Conservation (phyloP, 2,329 filamentous ascomycete genomes). For the Nectriaceae sp. region DNA sequence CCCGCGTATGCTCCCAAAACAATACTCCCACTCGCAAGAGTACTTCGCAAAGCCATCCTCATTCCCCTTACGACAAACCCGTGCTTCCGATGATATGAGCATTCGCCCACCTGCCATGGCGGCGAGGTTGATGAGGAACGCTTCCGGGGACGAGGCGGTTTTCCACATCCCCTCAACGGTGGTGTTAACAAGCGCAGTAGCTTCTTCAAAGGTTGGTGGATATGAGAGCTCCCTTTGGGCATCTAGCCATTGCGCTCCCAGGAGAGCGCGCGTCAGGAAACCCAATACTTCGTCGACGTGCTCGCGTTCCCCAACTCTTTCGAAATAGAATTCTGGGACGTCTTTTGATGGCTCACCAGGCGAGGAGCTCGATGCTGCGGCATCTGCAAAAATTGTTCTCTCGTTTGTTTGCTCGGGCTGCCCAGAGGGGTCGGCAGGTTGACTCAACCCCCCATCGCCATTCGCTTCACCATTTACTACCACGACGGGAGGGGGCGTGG, state of each 20-base stretch:
- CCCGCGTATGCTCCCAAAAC: slow-evolving; percentile 54
- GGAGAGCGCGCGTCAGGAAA: slow-evolving; percentile 53
- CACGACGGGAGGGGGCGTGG: slow-evolving; percentile 52
- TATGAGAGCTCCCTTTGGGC: slow-evolving; percentile 43
- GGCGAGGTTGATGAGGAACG: slow-evolving; percentile 61
- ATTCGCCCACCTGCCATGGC: slow-evolving; percentile 56
- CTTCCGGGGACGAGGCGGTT: slow-evolving; percentile 52
- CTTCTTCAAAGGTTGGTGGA: slow-evolving; percentile 52
- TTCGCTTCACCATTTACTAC: slow-evolving; percentile 22
- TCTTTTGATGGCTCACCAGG: slow-evolving; percentile 8
- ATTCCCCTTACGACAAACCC: slow-evolving; percentile 46
- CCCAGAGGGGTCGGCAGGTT: too few relatives aligned
- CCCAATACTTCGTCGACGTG: slow-evolving; percentile 60
- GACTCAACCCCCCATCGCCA: too few relatives aligned
- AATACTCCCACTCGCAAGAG: slow-evolving; percentile 56
- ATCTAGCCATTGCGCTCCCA: slow-evolving; percentile 55
- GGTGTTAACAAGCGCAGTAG: slow-evolving; percentile 53
- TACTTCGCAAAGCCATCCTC: slow-evolving; percentile 47
- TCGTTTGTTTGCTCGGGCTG: neutral
- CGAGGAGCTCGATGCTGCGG: neutral
- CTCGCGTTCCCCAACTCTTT: slow-evolving; percentile 47
- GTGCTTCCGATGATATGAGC: slow-evolving; percentile 46
- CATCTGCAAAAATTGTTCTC: neutral
- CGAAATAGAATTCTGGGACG: slow-evolving; percentile 36
- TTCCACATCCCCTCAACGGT: slow-evolving; percentile 55